Conservation (phyloP, 2,329 filamentous ascomycete species). For the Ophiostoma perfectum region DNA sequence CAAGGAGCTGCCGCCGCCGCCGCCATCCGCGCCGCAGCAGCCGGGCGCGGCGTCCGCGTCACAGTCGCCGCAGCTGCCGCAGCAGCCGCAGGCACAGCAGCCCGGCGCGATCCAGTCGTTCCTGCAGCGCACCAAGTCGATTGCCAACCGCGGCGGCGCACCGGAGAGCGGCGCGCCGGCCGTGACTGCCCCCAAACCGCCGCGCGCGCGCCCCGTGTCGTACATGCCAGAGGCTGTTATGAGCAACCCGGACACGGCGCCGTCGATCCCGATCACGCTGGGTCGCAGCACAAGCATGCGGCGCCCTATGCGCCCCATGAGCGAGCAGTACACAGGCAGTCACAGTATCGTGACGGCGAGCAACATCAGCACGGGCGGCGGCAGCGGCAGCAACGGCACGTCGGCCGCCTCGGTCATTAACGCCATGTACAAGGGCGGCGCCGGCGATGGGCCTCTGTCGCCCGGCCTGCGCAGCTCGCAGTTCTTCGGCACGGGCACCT, state of each 20-base stretch:
- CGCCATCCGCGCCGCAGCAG: conserved; percentile 37
- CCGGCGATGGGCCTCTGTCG: conserved; percentile 57
- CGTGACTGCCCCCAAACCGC: conserved; percentile 19
- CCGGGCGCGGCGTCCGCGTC: conserved; percentile 37
- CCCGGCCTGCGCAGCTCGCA: conserved; percentile 55
- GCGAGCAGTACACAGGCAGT: conserved; percentile 53
- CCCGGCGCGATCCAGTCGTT: conserved; percentile 48
- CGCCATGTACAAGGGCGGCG: conserved; percentile 73
- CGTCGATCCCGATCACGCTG: conserved; percentile 65
- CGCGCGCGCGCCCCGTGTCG: conserved; percentile 53
- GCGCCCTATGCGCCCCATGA: conserved; percentile 50
- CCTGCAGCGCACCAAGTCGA: conserved; percentile 57
- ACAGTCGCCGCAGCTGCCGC: conserved; percentile 26
- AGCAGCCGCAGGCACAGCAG: conserved; percentile 57
- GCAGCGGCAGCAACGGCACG: conserved; percentile 16
- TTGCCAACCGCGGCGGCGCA: conserved; percentile 42
- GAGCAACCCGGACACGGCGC: conserved; percentile 66
- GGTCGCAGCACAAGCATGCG: conserved; percentile 51
- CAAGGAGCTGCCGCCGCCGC: conserved; percentile 80
- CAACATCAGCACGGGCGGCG: not conserved
- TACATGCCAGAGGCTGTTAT: conserved; percentile 44
- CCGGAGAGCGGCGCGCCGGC: conserved; percentile 8
- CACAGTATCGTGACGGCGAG: not conserved
- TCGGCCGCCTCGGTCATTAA: conserved; percentile 67
- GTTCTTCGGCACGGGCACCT: conserved; percentile 47